Percentiles rank a stretch among this genome's conserved stretches.
phyloP scores from a whole-genome alignment of 345 rosid species.

The Rhodomyrtus tomentosa region DNA sequence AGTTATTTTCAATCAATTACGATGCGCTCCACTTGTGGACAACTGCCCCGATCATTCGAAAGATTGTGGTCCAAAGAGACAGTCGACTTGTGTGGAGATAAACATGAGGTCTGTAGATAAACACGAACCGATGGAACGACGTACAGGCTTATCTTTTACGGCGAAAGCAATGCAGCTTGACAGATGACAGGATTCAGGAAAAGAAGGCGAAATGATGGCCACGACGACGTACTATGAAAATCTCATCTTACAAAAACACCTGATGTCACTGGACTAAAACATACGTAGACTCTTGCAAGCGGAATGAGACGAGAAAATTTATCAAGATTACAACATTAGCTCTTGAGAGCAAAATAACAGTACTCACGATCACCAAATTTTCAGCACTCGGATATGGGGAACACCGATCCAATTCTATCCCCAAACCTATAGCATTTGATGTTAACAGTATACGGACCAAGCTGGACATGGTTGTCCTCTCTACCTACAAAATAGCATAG shows the following conservation, averaged over 20 bases:
- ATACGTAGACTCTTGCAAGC: not conserved
- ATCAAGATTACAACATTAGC: not conserved
- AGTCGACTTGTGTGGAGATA: not conserved
- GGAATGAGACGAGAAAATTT: not conserved
- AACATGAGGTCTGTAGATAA: not conserved
- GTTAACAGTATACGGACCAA: slow-evolving; percentile 85
- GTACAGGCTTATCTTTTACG: not conserved
- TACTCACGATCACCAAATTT: not conserved
- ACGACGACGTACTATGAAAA: not conserved
- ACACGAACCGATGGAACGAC: not conserved
- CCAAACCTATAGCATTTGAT: slow-evolving; percentile 84
- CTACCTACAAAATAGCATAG: slow-evolving; percentile 66
- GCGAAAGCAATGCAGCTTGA: not conserved
- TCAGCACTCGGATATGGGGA: slow-evolving; percentile 59
- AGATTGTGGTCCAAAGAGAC: not conserved
- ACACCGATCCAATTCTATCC: slow-evolving; percentile 59
- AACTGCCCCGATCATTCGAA: not conserved
- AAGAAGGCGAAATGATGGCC: not conserved
- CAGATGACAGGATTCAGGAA: not conserved
- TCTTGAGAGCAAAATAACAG: not conserved
- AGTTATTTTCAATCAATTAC: not conserved
- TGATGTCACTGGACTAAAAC: not conserved
- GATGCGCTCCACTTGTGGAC: not conserved
- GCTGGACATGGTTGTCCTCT: slow-evolving; percentile 66
- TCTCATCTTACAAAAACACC: not conserved